Conservation (phyloP, 2,329 filamentous ascomycete species). For the Davidsoniella virescens region DNA sequence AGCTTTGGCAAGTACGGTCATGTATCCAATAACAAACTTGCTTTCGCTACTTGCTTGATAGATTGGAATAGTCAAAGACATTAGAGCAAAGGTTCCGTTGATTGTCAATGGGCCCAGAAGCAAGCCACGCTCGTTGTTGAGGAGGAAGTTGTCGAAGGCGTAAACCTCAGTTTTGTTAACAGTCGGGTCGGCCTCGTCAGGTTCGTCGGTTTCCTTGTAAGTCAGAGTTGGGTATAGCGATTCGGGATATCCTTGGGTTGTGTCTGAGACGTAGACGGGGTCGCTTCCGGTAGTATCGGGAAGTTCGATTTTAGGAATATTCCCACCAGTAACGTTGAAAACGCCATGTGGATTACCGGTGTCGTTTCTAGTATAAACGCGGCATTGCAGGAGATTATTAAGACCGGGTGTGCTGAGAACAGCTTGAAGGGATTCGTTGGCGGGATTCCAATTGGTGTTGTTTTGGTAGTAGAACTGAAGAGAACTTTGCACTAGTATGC, state of each 20-base stretch:
- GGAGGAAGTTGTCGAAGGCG: slow-evolving; percentile 32
- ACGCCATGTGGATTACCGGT: slow-evolving; percentile 41
- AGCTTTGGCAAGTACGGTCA: slow-evolving; percentile 64
- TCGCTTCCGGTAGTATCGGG: slow-evolving; percentile 46
- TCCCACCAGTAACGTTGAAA: slow-evolving; percentile 43
- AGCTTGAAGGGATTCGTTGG: slow-evolving; percentile 50
- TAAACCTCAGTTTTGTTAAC: slow-evolving; percentile 17
- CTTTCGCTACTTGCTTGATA: slow-evolving; percentile 22
- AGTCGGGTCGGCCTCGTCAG: slow-evolving; percentile 27
- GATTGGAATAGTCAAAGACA: slow-evolving; percentile 71
- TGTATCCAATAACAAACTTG: slow-evolving; percentile 51
- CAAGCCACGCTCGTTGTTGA: slow-evolving; percentile 39
- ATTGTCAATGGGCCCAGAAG: slow-evolving; percentile 60
- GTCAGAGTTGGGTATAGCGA: slow-evolving; percentile 66
- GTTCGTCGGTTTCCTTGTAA: slow-evolving; percentile 32
- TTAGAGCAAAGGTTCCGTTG: slow-evolving; percentile 55
- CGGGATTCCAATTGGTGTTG: slow-evolving; percentile 47
- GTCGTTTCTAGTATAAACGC: slow-evolving; percentile 53
- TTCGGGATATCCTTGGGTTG: slow-evolving; percentile 50
- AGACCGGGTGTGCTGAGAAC: slow-evolving; percentile 48
- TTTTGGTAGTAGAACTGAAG: slow-evolving; percentile 36
- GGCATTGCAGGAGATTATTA: slow-evolving; percentile 48
- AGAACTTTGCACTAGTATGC: slow-evolving; percentile 40
- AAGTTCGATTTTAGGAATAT: slow-evolving; percentile 36
- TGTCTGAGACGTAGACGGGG: slow-evolving; percentile 43